Base-by-base conservation (phyloP, 768 basidiomycete species). In the Serpula lacrymans region DNA sequence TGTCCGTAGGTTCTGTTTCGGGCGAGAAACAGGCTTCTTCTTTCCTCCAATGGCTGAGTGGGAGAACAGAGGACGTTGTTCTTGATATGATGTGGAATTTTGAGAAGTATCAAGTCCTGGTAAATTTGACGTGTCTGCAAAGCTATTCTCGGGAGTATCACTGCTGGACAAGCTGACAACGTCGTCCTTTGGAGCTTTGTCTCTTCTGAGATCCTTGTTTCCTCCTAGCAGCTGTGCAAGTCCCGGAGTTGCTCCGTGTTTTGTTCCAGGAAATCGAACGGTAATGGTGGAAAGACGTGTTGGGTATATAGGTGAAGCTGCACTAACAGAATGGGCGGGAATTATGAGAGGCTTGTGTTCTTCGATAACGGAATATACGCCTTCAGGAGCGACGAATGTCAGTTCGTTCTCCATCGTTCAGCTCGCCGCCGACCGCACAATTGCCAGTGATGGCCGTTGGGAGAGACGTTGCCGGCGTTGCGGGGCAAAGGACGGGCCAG, bases 1-100 rank as follows among this genome's bases (percentile, higher is more conserved):
- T 0, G 90, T 90, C 39, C 87, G 76, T 49, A 96, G 82, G 53
- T 87, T 95, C 50, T 90, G 89, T 59, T 89, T 94, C n/a, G 92
- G 90, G 23, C 88, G 72, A 7, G 83, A 66, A 17, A 63, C 57
- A 6, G 66, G 56, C 46, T 82, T 79, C 66, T 82, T 84, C 71
- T 86, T 88, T 39, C 77, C 76, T 6, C 63, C 58, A 5, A 61
- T 54, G 29, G 75, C 65, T 10, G 63, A 55, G n/a, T 66, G 70
- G 3, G 80, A 78, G 59, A 90, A 90, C 2, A 87, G 69, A 6
- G 72, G 77, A 43, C 77, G 77, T 2, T 70, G 67, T 30, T 72
- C 69, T 34, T 60, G 62, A 3, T 16, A 63, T 45, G n/a, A 72
- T 59, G 27, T 69, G 44, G 35, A 46, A 63, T 22, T 66, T 34